phyloP scores from a whole-genome alignment of 768 basidiomycete species.

The Boletus rex-veris region DNA sequence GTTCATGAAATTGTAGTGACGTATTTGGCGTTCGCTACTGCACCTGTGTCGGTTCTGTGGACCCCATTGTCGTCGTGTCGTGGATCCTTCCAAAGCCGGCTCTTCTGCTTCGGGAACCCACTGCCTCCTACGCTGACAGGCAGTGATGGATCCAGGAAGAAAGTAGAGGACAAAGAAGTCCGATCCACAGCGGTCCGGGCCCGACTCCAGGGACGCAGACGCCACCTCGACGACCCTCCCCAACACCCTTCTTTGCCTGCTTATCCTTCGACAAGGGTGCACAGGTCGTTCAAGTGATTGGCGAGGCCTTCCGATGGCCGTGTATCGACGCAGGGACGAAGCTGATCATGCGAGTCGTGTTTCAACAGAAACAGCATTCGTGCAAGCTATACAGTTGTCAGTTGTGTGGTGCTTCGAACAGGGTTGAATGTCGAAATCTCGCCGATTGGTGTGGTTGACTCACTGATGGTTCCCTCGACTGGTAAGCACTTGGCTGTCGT shows the following conservation, averaged over 20 bases:
- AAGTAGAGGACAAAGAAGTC: constrained; percentile 9
- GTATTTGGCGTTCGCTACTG: constrained; percentile 77
- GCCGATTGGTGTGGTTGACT: constrained; percentile 20
- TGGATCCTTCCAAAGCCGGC: constrained; percentile 15
- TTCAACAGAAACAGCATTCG: constrained; percentile 16
- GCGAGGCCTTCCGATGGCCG: no score
- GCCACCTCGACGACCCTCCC: constrained; percentile 63
- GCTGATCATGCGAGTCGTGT: no score
- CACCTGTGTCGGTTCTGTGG: constrained; percentile 22
- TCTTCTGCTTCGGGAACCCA: constrained; percentile 65
- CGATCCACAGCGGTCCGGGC: neutral
- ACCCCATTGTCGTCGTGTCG: constrained; percentile 11
- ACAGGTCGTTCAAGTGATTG: constrained; percentile 19
- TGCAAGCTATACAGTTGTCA: constrained; percentile 15
- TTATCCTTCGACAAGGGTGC: constrained; percentile 22
- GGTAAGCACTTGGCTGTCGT: constrained; percentile 7
- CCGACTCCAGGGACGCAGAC: constrained; percentile 20
- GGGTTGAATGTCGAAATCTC: constrained; percentile 11
- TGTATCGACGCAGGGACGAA: no score
- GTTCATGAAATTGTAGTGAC: constrained; percentile 89
- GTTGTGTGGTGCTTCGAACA: constrained; percentile 20
- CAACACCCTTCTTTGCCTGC: constrained; percentile 76
- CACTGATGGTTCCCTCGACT: constrained; percentile 23
- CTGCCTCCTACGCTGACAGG: constrained; percentile 42
- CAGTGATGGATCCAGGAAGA: constrained; percentile 21